Percentiles rank a stretch among this genome's conserved stretches.
Conservation (phyloP, 2,329 filamentous ascomycete genomes). For the Xylaria sp. region DNA sequence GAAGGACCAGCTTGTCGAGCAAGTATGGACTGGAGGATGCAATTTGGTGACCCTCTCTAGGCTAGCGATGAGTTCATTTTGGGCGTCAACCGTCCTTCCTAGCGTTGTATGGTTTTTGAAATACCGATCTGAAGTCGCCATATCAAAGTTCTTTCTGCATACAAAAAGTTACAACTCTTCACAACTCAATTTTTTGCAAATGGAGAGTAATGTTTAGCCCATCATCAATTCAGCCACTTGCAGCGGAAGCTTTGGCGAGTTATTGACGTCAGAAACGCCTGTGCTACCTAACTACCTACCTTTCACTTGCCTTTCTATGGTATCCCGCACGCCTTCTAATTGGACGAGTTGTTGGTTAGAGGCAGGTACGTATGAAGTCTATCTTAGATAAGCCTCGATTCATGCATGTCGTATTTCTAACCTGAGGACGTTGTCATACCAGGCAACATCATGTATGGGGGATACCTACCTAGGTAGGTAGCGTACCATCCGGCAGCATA, state of each 20-base stretch:
- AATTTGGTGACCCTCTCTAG: constrained; percentile 41
- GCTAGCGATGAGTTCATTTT: constrained; percentile 42
- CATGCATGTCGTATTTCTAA: constrained; percentile 5
- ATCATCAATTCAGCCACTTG: not conserved
- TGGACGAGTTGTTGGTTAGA: too few species aligned
- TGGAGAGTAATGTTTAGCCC: not conserved
- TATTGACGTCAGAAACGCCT: constrained; percentile 14
- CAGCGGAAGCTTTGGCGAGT: not conserved
- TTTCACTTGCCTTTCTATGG: not conserved
- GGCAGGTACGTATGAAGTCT: not conserved
- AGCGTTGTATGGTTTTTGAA: constrained; percentile 37
- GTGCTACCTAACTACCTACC: not conserved
- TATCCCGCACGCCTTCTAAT: not conserved
- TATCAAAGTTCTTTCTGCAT: constrained; percentile 8
- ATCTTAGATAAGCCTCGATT: constrained; percentile 28
- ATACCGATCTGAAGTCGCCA: constrained; percentile 37
- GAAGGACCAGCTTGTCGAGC: constrained; percentile 49
- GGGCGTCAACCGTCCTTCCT: constrained; percentile 29
- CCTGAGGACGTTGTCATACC: not conserved
- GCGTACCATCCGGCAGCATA: not conserved
- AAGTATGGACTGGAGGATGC: constrained; percentile 45
- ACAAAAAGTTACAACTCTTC: not conserved
- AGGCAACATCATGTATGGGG: not conserved
- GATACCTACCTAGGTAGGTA: too few species aligned
- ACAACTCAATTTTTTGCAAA: not conserved